Percentiles rank a stretch among this genome's conserved stretches.
Evolutionary conservation across 192 early-diverging fungal species (phyloP).

Genomic region (Phlyctochytrium arcticum): DNA sequence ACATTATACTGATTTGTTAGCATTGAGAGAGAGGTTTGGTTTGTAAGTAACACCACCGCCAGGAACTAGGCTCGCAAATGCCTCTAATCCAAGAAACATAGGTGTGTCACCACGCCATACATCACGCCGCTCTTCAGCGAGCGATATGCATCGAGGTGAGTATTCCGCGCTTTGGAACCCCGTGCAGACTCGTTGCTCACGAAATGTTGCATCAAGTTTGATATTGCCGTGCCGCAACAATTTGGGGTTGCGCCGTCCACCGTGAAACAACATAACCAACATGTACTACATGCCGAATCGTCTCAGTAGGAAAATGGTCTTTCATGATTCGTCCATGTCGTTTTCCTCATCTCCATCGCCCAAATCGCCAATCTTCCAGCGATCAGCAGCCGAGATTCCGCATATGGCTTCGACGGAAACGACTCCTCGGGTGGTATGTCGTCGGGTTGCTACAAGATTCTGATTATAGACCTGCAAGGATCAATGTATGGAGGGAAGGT

Average conservation of each 20-base stretch:
- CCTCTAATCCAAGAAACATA: no score
- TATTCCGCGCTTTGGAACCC: not conserved
- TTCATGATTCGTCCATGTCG: not conserved
- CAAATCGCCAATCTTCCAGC: conserved; percentile 11
- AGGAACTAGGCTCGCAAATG: no score
- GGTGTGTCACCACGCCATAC: conserved; percentile 27
- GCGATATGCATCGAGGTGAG: conserved; percentile 23
- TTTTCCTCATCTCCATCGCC: not conserved
- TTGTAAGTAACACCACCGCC: conserved; percentile 3
- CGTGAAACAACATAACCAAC: conserved; percentile 9
- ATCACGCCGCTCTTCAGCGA: conserved; percentile 26
- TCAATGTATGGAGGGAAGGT: not conserved
- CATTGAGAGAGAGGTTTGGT: conserved; percentile 27
- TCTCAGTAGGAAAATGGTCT: not conserved
- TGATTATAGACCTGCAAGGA: not conserved
- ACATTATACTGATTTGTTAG: no score
- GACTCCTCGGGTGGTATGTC: conserved; percentile 44
- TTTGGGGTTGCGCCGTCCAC: conserved; percentile 30
- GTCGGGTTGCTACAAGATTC: conserved; percentile 41
- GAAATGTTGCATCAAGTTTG: not conserved
- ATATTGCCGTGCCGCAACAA: conserved; percentile 7
- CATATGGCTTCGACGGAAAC: conserved; percentile 29
- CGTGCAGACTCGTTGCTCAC: not conserved
- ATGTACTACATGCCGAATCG: not conserved
- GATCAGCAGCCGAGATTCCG: not conserved